phyloP scores from a whole-genome alignment of 2,329 filamentous ascomycete genomes.

The Xylariaceae sp. region DNA sequence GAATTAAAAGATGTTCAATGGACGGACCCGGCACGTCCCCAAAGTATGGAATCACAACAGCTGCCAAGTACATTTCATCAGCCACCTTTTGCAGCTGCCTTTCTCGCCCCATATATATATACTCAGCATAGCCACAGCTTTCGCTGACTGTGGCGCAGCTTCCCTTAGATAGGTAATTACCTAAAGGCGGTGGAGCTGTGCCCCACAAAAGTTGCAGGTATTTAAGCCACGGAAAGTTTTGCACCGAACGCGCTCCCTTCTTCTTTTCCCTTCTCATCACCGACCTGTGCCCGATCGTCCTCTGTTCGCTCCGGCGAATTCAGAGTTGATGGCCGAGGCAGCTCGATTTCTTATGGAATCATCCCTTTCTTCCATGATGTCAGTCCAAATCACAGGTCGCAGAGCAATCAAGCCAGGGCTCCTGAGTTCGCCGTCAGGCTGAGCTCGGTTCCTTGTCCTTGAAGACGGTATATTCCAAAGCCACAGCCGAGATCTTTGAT shows the following conservation, averaged over 20 bases:
- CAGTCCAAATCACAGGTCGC: slow-evolving; percentile 94
- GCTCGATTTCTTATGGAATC: slow-evolving; percentile 79
- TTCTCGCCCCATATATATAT: no score
- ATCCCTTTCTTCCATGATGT: slow-evolving; percentile 65
- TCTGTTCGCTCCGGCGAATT: slow-evolving; percentile 51
- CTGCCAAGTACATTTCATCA: neutral
- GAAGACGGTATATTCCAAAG: slow-evolving; percentile 80
- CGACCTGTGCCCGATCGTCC: slow-evolving; percentile 86
- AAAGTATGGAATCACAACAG: neutral
- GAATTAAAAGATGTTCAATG: neutral
- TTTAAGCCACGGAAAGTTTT: slow-evolving; percentile 22
- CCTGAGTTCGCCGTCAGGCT: slow-evolving; percentile 63
- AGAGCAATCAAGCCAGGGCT: slow-evolving; percentile 63
- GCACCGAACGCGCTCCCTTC: slow-evolving; percentile 32
- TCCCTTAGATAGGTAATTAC: no score
- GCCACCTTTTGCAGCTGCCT: neutral
- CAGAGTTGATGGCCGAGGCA: slow-evolving; percentile 75
- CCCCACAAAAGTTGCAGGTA: slow-evolving; percentile 19
- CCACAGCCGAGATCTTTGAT: slow-evolving; percentile 87
- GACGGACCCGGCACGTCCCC: no score
- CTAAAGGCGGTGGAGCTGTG: neutral
- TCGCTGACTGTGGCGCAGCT: no score
- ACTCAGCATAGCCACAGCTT: no score
- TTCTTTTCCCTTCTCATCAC: slow-evolving; percentile 40
- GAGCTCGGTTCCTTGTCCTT: slow-evolving; percentile 57